Evolutionary conservation across 768 basidiomycete genomes (phyloP).

Genomic region (Tricholoma sp.): DNA sequence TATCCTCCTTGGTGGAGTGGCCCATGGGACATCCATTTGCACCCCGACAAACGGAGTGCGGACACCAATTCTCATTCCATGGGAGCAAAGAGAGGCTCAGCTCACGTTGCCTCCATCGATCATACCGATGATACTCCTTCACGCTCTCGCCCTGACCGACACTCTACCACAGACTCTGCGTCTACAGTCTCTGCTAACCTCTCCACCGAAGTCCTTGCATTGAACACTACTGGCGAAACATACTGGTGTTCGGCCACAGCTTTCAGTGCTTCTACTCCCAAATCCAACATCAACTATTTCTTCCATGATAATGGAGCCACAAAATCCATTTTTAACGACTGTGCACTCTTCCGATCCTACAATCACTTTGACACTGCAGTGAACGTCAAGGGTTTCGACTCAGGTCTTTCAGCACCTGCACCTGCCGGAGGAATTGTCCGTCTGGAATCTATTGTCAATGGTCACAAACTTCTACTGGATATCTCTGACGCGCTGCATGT

Average conservation of each 20-base stretch:
- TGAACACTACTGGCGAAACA: neutral
- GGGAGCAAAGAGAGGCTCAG: neutral
- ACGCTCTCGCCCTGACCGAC: neutral
- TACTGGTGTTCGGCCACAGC: neutral
- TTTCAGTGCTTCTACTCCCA: neutral
- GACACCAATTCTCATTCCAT: neutral
- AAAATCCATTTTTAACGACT: neutral
- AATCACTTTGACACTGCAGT: conserved; percentile 1
- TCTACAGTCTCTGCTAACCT: neutral
- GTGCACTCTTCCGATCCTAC: neutral
- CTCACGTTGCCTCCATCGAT: neutral
- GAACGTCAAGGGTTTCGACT: neutral
- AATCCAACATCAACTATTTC: neutral
- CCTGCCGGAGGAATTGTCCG: neutral
- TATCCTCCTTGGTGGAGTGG: neutral
- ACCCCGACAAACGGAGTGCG: neutral
- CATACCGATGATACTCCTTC: neutral
- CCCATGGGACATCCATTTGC: neutral
- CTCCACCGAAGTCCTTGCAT: neutral
- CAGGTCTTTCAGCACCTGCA: neutral
- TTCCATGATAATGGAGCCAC: neutral
- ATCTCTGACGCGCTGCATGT: neutral
- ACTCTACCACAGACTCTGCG: neutral
- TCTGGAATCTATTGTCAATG: neutral
- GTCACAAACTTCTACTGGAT: neutral